phyloP scores from a whole-genome alignment of 129 eudicot genomes.

The Centella asiatica region DNA sequence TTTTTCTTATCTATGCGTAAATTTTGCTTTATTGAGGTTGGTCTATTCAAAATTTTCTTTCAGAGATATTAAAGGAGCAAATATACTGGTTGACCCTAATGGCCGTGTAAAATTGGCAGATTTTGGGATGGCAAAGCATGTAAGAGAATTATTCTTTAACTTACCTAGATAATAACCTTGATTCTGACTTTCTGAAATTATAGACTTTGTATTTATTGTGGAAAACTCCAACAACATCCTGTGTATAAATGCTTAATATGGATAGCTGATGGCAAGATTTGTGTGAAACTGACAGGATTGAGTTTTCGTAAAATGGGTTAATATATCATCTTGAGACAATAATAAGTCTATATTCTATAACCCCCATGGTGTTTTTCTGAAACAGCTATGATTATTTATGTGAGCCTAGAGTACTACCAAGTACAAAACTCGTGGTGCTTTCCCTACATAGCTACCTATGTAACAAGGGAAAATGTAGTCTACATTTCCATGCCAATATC shows the following conservation, averaged over 20 bases:
- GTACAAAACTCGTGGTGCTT: neutral
- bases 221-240: too few relatives aligned
- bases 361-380: too few relatives aligned
- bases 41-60: neutral
- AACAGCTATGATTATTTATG: neutral
- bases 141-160: constrained; percentile 16
- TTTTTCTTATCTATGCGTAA: neutral
- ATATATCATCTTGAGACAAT: too few relatives aligned
- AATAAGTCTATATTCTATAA: too few relatives aligned
- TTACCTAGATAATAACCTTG: neutral
- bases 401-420: neutral
- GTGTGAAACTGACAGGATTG: too few relatives aligned
- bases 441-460: neutral
- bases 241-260: neutral
- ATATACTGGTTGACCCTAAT: constrained; percentile 57
- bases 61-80: constrained; percentile 78
- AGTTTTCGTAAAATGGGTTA: too few relatives aligned
- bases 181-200: neutral
- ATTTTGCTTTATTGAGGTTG: constrained; percentile 1
- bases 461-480: neutral
- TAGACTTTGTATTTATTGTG: too few relatives aligned
- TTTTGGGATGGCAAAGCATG: constrained; percentile 80
- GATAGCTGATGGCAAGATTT: too few relatives aligned
- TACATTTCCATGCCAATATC: too few relatives aligned
- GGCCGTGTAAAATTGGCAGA: constrained; percentile 69